phyloP scores from a whole-genome alignment of 75 land plant species.

The Cupressus sempervirens region DNA sequence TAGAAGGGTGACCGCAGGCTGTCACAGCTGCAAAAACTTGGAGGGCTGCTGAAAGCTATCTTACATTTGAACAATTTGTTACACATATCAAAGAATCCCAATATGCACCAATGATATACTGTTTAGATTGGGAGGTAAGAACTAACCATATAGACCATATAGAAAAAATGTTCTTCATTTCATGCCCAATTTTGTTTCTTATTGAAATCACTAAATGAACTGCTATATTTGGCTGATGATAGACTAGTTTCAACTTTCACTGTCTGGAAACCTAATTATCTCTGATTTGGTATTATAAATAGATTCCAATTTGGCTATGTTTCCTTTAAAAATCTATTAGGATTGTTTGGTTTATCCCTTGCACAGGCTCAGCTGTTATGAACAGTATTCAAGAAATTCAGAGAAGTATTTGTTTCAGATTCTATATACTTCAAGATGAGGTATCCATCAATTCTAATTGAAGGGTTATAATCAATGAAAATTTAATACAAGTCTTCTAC shows the following conservation, averaged over 20 bases:
- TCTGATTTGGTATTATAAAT: neutral
- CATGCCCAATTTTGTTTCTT: neutral
- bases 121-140: constrained; percentile 38
- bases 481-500: neutral
- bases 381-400: neutral
- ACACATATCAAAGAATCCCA: constrained; percentile 20
- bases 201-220: neutral
- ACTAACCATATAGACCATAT: neutral
- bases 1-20: constrained; percentile 15
- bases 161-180: neutral
- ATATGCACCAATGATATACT: constrained; percentile 34
- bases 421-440: neutral
- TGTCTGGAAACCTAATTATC: neutral
- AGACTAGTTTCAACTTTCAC: neutral
- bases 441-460: neutral
- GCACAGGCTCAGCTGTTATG: neutral
- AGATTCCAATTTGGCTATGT: neutral
- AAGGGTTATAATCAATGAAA: neutral
- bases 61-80: constrained; percentile 26
- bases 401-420: neutral
- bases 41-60: constrained; percentile 35
- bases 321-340: neutral
- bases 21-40: constrained; percentile 31
- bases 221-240: neutral
- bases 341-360: neutral